Evolutionary conservation across 169 alveolate genomes (phyloP), one percentile per base, ranked within the genome.

Genomic region (Besnoitia besnoiti): DNA sequence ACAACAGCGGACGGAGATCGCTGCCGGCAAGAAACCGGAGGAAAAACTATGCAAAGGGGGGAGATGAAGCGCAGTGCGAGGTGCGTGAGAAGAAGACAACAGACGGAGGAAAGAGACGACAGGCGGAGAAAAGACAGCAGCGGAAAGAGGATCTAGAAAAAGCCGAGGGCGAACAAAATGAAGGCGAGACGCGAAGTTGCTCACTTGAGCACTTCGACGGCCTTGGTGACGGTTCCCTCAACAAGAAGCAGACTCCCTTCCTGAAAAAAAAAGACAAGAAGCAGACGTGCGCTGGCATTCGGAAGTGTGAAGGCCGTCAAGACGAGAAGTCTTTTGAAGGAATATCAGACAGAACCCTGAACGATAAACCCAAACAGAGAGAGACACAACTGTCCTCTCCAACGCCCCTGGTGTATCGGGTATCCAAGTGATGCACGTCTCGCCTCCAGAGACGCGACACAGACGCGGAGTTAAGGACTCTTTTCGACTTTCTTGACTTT

Each of bases 231-330:
- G n/a, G 82, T 73, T 73, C 82, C 82, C 24, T 73, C 82, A 8
- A 37, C 82, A 30, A 73, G 39, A 42, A 73, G 82, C 3, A 73
- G 82, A 30, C 82, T n/a, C 24, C 82, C 82, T 19, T 73, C 82
- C 82, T 73, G 82, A 3, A 73, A 39, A 73, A 30, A 37, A 16
- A 73, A 19, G 82, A n/a, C 8, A 27, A 73, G 21, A 37, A 7
- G 24, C 24, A 24, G 67, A 51, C 24, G 24, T 51, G 24, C n/a
- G n/a, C n/a, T n/a, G n/a, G n/a, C n/a, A n/a, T n/a, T n/a, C n/a
- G n/a, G n/a, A n/a, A n/a, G n/a, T n/a, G n/a, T n/a, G n/a, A n/a
- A n/a, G n/a, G n/a, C n/a, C n/a, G n/a, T n/a, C n/a, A n/a, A n/a
- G n/a, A n/a, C n/a, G n/a, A n/a, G n/a, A n/a, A n/a, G n/a, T n/a